Conservation (phyloP, 2,329 filamentous ascomycete genomes). For the Colletotrichum costaricense region DNA sequence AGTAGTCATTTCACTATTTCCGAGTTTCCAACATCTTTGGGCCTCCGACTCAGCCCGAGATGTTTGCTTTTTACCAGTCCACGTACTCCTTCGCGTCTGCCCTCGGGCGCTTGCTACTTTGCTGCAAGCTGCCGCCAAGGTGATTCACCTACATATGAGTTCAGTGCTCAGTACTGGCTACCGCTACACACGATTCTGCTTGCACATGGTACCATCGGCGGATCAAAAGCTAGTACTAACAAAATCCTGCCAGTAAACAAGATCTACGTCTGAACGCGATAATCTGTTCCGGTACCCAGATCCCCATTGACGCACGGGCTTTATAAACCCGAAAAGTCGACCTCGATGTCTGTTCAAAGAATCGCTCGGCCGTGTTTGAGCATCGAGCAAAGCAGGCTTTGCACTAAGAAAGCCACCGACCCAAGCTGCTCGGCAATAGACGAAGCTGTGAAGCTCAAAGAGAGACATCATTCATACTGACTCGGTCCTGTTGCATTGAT, state of each 20-base stretch:
- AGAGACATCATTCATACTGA: constrained; percentile 29
- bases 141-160: background rate
- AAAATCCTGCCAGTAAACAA: background rate
- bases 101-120: background rate
- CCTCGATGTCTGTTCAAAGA: background rate
- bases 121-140: constrained; percentile 22
- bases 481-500: constrained; percentile 4
- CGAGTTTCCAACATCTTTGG: background rate
- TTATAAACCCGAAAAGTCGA: background rate
- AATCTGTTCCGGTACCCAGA: background rate
- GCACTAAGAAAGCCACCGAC: constrained; percentile 15
- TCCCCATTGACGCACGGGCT: background rate
- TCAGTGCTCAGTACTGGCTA: background rate
- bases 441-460: constrained; percentile 13
- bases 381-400: background rate
- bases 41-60: background rate
- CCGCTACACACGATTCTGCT: background rate
- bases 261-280: background rate
- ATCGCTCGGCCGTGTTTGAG: background rate
- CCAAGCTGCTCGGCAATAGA: constrained; percentile 9
- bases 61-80: constrained; percentile 21
- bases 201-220: background rate
- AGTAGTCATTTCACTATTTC: constrained; percentile 3
- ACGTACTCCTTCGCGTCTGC: constrained; percentile 16
- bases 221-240: background rate